phyloP scores from a whole-genome alignment of 2,329 filamentous ascomycete species.

The Cladobotryum mycophilum region DNA sequence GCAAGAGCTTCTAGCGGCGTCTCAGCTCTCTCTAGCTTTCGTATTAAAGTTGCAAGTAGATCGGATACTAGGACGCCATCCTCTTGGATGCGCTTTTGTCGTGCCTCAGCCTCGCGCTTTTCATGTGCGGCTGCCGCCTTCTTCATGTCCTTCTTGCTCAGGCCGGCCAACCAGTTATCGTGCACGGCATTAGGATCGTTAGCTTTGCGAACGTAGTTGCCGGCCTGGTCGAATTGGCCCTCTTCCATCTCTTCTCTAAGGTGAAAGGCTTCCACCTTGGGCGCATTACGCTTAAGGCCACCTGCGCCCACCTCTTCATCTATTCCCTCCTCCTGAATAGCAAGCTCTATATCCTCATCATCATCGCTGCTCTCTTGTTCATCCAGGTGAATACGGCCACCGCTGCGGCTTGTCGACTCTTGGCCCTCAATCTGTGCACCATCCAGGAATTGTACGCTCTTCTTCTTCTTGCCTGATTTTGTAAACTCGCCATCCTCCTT shows the following conservation, averaged over 20 bases:
- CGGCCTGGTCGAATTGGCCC: conserved; percentile 81
- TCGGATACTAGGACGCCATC: conserved; percentile 70
- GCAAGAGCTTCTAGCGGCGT: conserved; percentile 84
- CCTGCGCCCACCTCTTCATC: conserved; percentile 89
- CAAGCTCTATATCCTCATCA: conserved; percentile 63
- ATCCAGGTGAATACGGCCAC: conserved; percentile 61
- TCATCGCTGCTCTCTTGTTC: conserved; percentile 53
- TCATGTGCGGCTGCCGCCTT: conserved; percentile 82
- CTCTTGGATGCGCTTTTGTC: conserved; percentile 64
- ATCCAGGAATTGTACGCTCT: conserved; percentile 56
- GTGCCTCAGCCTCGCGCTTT: conserved; percentile 70
- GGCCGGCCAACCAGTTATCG: conserved; percentile 85
- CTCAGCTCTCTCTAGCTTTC: conserved; percentile 69
- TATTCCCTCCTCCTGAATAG: conserved; percentile 66
- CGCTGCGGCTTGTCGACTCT: conserved; percentile 64
- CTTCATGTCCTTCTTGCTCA: conserved; percentile 91
- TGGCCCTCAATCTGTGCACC: conserved; percentile 68
- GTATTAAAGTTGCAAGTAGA: conserved; percentile 66
- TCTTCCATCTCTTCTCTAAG: conserved; percentile 87
- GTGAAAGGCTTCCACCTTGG: conserved; percentile 94
- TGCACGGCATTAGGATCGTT: conserved; percentile 83
- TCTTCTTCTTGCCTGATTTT: conserved; percentile 50
- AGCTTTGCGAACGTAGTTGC: conserved; percentile 88
- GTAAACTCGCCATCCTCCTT: conserved; percentile 23
- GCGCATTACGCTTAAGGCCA: conserved; percentile 85